Percentiles rank a stretch among this genome's conserved stretches.
Evolutionary conservation across 1,139 yeast genomes (phyloP).

Genomic region (Diutina mesorugosa): DNA sequence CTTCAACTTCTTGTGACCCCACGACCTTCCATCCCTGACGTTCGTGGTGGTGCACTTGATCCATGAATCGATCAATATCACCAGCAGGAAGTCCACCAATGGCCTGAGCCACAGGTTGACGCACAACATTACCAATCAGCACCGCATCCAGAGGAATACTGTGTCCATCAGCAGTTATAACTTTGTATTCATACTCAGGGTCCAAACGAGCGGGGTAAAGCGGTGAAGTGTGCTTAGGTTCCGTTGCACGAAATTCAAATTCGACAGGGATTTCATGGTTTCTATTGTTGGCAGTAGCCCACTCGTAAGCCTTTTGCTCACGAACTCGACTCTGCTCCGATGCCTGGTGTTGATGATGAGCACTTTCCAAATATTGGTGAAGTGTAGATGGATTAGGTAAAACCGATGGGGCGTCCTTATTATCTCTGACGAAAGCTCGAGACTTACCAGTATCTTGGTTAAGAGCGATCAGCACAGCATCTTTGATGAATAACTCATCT

Average conservation of each 20-base stretch:
- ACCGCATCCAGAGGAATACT: neutral
- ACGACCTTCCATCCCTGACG: slow-evolving; percentile 30
- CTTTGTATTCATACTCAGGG: neutral
- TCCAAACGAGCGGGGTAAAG: neutral
- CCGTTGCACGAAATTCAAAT: neutral
- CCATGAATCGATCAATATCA: slow-evolving; percentile 18
- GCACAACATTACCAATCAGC: neutral
- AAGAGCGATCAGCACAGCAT: neutral
- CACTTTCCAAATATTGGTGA: slow-evolving; percentile 28
- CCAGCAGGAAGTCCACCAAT: slow-evolving; percentile 23
- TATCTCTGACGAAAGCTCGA: neutral
- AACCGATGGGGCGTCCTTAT: neutral
- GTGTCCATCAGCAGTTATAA: neutral
- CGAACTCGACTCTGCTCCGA: slow-evolving; percentile 34
- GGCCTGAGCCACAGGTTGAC: slow-evolving; percentile 7
- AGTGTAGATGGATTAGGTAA: slow-evolving; percentile 11
- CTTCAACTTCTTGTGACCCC: slow-evolving; percentile 22
- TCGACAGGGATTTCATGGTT: neutral
- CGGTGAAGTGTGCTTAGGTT: neutral
- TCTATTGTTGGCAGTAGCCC: slow-evolving; percentile 19
- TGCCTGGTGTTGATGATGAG: slow-evolving; percentile 22
- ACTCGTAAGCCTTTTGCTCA: slow-evolving; percentile 40
- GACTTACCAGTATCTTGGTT: slow-evolving; percentile 3
- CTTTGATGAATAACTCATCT: neutral
- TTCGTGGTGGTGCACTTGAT: slow-evolving; percentile 19